Conservation (phyloP, 2,329 filamentous ascomycete species). For the Verticillium dahliae region DNA sequence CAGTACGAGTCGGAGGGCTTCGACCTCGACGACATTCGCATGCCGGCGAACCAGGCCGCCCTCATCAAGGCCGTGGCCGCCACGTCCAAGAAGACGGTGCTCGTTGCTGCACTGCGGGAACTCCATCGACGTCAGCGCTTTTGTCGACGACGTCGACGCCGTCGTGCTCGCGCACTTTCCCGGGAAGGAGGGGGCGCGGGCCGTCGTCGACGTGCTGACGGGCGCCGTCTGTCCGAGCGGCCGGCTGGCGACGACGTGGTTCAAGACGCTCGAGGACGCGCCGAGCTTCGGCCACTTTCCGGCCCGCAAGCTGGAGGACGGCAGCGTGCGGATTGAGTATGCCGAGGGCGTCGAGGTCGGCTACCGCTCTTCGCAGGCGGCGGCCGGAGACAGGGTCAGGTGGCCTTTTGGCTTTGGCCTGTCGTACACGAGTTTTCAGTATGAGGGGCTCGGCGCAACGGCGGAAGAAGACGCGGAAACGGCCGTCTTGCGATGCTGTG, state of each 20-base stretch:
- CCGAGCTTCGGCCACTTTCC: constrained; percentile 10
- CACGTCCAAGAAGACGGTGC: not conserved
- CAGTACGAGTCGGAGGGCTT: constrained; percentile 12
- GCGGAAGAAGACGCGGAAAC: constrained; percentile 6
- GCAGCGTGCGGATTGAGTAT: not conserved
- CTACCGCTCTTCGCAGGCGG: not conserved
- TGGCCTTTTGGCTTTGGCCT: constrained; percentile 6
- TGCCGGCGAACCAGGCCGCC: constrained; percentile 7
- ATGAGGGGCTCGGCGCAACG: not conserved
- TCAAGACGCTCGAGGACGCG: constrained; percentile 7
- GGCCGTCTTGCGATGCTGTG: constrained; percentile 18
- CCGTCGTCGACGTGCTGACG: constrained; percentile 7
- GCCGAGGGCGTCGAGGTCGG: constrained; percentile 2
- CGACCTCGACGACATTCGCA: constrained; percentile 8
- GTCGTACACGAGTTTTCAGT: constrained; percentile 7
- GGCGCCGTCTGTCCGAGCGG: constrained; percentile 9
- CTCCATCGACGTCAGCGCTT: constrained; percentile 7
- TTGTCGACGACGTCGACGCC: constrained; percentile 8
- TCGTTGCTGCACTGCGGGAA: constrained; percentile 3
- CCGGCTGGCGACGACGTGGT: constrained; percentile 9
- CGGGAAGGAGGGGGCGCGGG: constrained; percentile 9
- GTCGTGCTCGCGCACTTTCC: constrained; percentile 9
- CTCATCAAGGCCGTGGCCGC: constrained; percentile 10
- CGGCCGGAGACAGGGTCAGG: not conserved
- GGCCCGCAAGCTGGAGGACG: constrained; percentile 1